A percentile compares a stretch with the other conserved stretches of the same genome.
Evolutionary conservation across 83 land plant species (phyloP).

Genomic region (Picea abies): DNA sequence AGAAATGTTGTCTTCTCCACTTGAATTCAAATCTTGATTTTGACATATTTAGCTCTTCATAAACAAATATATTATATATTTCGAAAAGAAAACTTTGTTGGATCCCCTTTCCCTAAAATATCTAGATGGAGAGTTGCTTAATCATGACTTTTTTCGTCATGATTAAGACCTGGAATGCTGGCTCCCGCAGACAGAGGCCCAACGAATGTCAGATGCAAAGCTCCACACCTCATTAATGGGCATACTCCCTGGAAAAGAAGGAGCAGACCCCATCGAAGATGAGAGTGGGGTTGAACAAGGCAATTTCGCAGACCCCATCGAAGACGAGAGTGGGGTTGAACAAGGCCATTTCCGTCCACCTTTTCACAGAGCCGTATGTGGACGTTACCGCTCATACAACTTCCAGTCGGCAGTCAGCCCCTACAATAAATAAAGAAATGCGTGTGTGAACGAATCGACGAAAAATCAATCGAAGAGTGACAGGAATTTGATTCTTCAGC

Average conservation of each 20-base stretch:
- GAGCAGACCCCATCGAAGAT: conserved; percentile 25
- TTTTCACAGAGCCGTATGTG: conserved; percentile 18
- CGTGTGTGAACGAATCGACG: too few relatives aligned
- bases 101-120: too few relatives aligned
- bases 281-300: conserved; percentile 10
- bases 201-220: conserved; percentile 33
- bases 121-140: too few relatives aligned
- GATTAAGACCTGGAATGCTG: conserved; percentile 4
- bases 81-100: too few relatives aligned
- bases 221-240: conserved; percentile 32
- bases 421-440: too few relatives aligned
- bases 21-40: too few relatives aligned
- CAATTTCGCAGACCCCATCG: conserved; percentile 23
- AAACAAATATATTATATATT: too few relatives aligned
- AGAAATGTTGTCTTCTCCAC: too few relatives aligned
- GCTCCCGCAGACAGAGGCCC: conserved; percentile 11
- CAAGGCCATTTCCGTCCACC: conserved; percentile 16
- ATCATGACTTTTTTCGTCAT: too few relatives aligned
- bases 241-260: conserved; percentile 26
- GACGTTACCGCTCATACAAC: conserved; percentile 23
- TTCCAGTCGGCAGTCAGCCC: conserved; percentile 1
- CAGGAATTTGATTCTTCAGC: too few relatives aligned
- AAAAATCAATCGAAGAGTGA: too few relatives aligned
- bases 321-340: conserved; percentile 1
- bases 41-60: too few relatives aligned